Percentiles rank a stretch among this genome's conserved stretches.
Evolutionary conservation across 495 filamentous ascomycete species (phyloP).

Genomic region (Cudoniella acicularis): DNA sequence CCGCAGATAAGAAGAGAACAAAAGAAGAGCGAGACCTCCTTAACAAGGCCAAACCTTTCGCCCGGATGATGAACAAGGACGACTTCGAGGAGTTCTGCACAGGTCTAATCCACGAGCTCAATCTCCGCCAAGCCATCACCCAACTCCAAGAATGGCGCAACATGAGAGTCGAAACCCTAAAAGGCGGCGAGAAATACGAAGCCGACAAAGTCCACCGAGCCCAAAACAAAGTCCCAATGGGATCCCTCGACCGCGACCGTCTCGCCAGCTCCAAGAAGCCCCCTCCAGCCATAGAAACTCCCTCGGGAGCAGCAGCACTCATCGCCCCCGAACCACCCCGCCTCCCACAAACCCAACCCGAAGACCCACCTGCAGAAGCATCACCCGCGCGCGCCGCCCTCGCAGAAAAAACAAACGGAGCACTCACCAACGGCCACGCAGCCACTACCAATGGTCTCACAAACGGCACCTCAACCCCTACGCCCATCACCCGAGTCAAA

Average conservation of each 20-base stretch:
- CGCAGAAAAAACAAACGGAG: slow-evolving; percentile 19
- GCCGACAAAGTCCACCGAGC: slow-evolving; percentile 76
- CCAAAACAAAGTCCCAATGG: slow-evolving; percentile 66
- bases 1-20: slow-evolving; percentile 86
- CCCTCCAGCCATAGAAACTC: slow-evolving; percentile 59
- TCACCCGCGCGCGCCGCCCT: slow-evolving; percentile 8
- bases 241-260: slow-evolving; percentile 73
- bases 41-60: slow-evolving; percentile 92
- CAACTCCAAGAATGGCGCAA: slow-evolving; percentile 95
- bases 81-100: slow-evolving; percentile 86
- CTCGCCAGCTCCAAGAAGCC: slow-evolving; percentile 59
- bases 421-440: slow-evolving; percentile 37
- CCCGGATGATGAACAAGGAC: slow-evolving; percentile 88
- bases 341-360: not conserved
- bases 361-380: slow-evolving; percentile 44
- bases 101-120: slow-evolving; percentile 83
- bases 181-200: slow-evolving; percentile 91
- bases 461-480: slow-evolving; percentile 39
- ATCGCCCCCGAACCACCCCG: slow-evolving; percentile 72
- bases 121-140: slow-evolving; percentile 80
- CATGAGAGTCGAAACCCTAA: slow-evolving; percentile 75
- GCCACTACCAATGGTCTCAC: slow-evolving; percentile 39
- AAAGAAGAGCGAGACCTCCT: slow-evolving; percentile 91
- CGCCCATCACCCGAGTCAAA: slow-evolving; percentile 34
- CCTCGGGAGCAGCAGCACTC: slow-evolving; percentile 66